Evolutionary conservation across 2,329 filamentous ascomycete species (phyloP).

Genomic region (Orbilia blumenaviensis): DNA sequence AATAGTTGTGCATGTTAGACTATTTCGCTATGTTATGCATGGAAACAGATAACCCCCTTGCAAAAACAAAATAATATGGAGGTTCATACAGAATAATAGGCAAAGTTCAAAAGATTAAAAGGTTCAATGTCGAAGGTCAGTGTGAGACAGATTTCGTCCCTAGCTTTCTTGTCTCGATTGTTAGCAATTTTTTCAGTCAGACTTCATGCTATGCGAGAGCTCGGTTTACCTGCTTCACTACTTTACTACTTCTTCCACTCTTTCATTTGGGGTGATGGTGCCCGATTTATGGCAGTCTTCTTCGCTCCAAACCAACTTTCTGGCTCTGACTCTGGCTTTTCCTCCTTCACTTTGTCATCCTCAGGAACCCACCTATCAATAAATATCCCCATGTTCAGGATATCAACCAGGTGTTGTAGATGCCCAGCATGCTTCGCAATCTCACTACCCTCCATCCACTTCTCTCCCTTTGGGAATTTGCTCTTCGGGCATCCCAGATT

Average conservation of each 20-base stretch:
- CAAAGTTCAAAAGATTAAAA: neutral
- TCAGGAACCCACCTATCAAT: slow-evolving; percentile 42
- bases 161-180: neutral
- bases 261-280: slow-evolving; percentile 15
- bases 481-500: slow-evolving; percentile 38
- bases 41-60: neutral
- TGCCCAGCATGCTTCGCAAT: slow-evolving; percentile 40
- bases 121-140: neutral
- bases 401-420: slow-evolving; percentile 36
- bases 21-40: neutral
- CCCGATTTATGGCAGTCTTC: slow-evolving; percentile 14
- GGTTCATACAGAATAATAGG: slow-evolving; percentile 8
- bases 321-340: slow-evolving; percentile 16
- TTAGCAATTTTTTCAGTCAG: neutral
- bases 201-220: neutral
- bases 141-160: neutral
- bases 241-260: neutral
- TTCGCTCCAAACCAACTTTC: slow-evolving; percentile 35
- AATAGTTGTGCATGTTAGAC: neutral
- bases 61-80: neutral
- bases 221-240: neutral
- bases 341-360: slow-evolving; percentile 8
- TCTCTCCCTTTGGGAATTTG: slow-evolving; percentile 38
- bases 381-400: slow-evolving; percentile 43
- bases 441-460: slow-evolving; percentile 41